phyloP scores from a whole-genome alignment of 176 grass and related monocot genomes.

The Triticum dicoccoides region DNA sequence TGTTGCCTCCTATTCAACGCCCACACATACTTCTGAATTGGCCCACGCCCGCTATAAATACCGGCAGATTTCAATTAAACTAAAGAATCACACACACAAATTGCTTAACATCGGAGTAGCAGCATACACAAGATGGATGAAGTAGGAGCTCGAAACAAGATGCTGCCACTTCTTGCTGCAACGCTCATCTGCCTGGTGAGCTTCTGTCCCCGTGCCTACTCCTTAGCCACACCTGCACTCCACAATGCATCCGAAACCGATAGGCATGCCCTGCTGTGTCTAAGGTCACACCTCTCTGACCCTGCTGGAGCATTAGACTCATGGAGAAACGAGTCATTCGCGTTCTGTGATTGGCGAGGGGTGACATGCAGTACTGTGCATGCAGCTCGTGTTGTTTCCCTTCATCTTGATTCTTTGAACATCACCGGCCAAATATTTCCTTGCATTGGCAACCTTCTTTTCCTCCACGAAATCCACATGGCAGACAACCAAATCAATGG shows the following conservation, averaged over 20 bases:
- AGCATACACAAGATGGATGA: neutral
- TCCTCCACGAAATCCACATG: neutral
- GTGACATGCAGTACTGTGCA: slow-evolving; percentile 15
- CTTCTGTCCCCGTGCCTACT: neutral
- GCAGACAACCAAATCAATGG: neutral
- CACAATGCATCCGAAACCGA: neutral
- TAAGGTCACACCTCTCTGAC: slow-evolving; percentile 32
- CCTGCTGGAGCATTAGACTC: slow-evolving; percentile 29
- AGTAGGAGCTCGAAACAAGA: neutral
- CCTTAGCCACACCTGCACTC: neutral
- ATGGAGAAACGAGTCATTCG: slow-evolving; percentile 32
- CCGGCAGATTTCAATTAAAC: neutral
- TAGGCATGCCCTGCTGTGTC: slow-evolving; percentile 33
- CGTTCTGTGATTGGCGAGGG: slow-evolving; percentile 45
- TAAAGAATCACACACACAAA: neutral
- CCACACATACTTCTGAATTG: too few relatives aligned
- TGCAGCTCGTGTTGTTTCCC: slow-evolving; percentile 2
- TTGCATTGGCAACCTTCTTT: slow-evolving; percentile 10
- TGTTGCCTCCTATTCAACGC: too few relatives aligned
- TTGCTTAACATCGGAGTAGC: neutral
- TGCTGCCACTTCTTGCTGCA: neutral
- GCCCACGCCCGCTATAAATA: neutral
- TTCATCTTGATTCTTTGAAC: neutral
- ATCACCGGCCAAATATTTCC: neutral
- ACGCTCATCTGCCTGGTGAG: neutral